Base-by-base conservation (phyloP, 2,329 filamentous ascomycete genomes). In the Fusarium dimerum region DNA sequence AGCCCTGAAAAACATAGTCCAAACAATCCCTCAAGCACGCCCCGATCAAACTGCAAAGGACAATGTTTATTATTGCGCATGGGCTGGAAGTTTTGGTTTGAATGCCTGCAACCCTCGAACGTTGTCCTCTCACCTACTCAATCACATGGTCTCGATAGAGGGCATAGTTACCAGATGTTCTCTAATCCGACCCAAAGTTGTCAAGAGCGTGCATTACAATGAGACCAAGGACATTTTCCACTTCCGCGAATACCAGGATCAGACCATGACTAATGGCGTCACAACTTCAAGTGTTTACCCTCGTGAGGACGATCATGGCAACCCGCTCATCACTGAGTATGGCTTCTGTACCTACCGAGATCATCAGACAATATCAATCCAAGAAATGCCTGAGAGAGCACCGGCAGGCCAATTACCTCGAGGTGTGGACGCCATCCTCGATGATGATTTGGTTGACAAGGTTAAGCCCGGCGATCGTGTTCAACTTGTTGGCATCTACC, bases 311-410 rank as follows among this genome's bases (percentile, higher is more conserved):
- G 92, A 93, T 40, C 86, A 96, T 10, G 92, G 92, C 56, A 96
- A 97, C 68, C 89, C 93, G 3, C 80, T 99, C 17, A 84, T 91
- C 52, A 99, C 94, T 4, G 94, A 99, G 69, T 99, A 97, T 70
- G 94, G 94, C 20, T 93, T 95, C 75, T 95, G 88, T 71, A 94
- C 89, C 46, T 99, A 97, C 74, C 84, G 93, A 67, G 94, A 99
- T 70, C 94, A 99, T 69, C 94, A 99, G 72, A 96, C 90, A 15
- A 91, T 99, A 54, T 97, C 93, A 0, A 97, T 99, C 61, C 94
- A 99, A 74, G 94, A 99, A 77, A 99, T 99, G 94, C 94, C 94
- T 1, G 94, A 99, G 73, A 82, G 93, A 63, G 94, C 94, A 2
- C 94, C 94, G 48, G 93, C 94, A 53, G 94, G 94, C 48, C 94